A percentile compares a stretch with the other conserved stretches of the same genome.
phyloP scores from a whole-genome alignment of 148 eudicot species.

The Camellia granthamiana region DNA sequence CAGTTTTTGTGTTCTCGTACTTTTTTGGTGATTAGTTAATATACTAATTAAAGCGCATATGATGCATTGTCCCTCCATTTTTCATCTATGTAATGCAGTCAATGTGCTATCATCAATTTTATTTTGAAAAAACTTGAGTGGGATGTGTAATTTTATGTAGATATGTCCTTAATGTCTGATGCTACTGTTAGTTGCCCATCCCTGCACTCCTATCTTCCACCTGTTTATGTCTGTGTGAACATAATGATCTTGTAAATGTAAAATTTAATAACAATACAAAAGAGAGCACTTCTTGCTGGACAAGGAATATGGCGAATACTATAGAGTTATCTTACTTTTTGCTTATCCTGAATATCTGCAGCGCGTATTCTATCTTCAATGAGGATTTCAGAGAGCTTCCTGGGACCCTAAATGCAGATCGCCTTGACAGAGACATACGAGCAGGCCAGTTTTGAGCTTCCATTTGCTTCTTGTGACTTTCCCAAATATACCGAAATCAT shows the following conservation, averaged over 20 bases:
- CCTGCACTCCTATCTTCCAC: not conserved
- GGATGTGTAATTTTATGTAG: not conserved
- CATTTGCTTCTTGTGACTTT: not conserved
- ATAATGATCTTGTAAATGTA: not conserved
- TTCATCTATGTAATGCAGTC: conserved; percentile 6
- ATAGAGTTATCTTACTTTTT: not conserved
- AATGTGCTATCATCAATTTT: not conserved
- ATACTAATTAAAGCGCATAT: not conserved
- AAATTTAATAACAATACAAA: not conserved
- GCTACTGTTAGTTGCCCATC: not conserved
- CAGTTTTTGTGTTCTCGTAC: too few relatives aligned
- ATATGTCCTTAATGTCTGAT: not conserved
- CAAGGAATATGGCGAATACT: not conserved
- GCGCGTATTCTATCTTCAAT: conserved; percentile 95
- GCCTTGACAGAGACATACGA: conserved; percentile 87
- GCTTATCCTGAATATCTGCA: conserved; percentile 28
- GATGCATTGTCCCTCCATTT: not conserved
- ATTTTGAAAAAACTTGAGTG: not conserved
- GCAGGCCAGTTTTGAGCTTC: conserved; percentile 72
- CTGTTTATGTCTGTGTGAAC: not conserved
- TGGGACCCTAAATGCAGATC: conserved; percentile 90
- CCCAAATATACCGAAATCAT: not conserved
- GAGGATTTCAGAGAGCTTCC: conserved; percentile 97
- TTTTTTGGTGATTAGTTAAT: not conserved
- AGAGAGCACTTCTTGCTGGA: not conserved